phyloP scores from a whole-genome alignment of 2,329 filamentous ascomycete genomes.

The Colletotrichum shisoi region DNA sequence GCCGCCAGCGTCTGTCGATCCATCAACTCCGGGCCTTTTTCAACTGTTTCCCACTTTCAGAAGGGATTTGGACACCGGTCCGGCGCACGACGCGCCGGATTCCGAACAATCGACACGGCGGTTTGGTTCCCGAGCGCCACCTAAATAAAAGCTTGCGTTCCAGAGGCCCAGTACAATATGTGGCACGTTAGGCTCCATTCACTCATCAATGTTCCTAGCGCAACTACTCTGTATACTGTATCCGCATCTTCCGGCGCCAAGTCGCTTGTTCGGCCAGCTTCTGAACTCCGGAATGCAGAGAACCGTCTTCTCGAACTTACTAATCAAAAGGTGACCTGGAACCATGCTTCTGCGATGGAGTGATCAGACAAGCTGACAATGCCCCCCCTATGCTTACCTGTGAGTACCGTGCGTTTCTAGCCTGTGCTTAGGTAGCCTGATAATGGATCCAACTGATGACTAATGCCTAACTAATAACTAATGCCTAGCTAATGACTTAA shows the following conservation, averaged over 20 bases:
- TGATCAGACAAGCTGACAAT: too few relatives aligned
- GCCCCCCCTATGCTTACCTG: too few relatives aligned
- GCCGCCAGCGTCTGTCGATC: conserved; percentile 7
- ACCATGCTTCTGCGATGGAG: not conserved
- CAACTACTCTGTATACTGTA: not conserved
- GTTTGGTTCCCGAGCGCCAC: not conserved
- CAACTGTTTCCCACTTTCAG: not conserved
- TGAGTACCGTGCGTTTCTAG: too few relatives aligned
- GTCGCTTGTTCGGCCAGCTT: conserved; percentile 9
- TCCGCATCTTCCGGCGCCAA: conserved; percentile 1
- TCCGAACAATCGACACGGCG: not conserved
- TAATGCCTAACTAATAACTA: too few relatives aligned
- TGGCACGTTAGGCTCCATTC: not conserved
- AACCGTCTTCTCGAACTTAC: conserved; percentile 1
- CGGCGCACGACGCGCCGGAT: conserved; percentile 1
- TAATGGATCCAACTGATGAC: too few relatives aligned
- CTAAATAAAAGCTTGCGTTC: not conserved
- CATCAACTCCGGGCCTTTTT: conserved; percentile 2
- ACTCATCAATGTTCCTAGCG: not conserved
- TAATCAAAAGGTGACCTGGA: not conserved
- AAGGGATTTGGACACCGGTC: conserved; percentile 3
- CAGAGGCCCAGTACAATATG: not conserved
- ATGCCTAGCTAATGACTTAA: too few relatives aligned
- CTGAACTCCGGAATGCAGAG: not conserved
- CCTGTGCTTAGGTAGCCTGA: too few relatives aligned